Percentiles rank a stretch among this genome's conserved stretches.
Evolutionary conservation across 495 filamentous ascomycete species (phyloP).

Genomic region (Pseudoneurospora amorphoporcata): DNA sequence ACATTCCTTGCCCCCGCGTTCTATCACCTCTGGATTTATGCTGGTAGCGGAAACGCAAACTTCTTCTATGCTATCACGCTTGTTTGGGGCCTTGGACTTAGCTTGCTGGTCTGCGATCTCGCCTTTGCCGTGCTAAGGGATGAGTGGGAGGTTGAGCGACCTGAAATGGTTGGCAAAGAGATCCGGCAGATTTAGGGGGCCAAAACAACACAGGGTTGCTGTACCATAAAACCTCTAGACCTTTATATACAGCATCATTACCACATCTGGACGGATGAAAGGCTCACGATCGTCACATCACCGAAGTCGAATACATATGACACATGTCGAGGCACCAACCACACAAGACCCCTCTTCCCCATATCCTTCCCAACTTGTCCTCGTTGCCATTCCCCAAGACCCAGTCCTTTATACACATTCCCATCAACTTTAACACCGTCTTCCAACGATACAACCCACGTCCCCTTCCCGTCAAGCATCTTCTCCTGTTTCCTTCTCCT

Average conservation of each 20-base stretch:
- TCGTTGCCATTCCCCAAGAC: background rate
- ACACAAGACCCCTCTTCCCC: background rate
- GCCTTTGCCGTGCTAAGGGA: constrained; percentile 83
- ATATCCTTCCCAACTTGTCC: background rate
- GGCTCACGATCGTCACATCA: background rate
- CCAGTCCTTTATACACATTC: background rate
- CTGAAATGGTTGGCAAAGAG: constrained; percentile 79
- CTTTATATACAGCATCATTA: background rate
- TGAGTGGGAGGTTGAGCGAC: constrained; percentile 88
- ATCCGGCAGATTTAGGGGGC: constrained; percentile 62
- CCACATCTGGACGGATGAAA: background rate
- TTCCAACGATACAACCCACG: background rate
- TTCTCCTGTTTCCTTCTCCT: background rate
- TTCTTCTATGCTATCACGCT: constrained; percentile 99
- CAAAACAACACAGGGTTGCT: background rate
- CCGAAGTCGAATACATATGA: background rate
- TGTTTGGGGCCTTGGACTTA: constrained; percentile 86
- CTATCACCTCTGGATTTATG: constrained; percentile 97
- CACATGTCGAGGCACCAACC: background rate
- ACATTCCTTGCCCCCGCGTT: constrained; percentile 87
- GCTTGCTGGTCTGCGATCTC: constrained; percentile 66
- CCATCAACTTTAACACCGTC: background rate
- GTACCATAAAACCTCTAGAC: background rate
- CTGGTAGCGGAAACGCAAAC: constrained; percentile 94
- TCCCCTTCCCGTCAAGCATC: background rate